phyloP scores from a whole-genome alignment of 176 grass and related monocot species.

The barley (Hordeum vulgare) region DNA sequence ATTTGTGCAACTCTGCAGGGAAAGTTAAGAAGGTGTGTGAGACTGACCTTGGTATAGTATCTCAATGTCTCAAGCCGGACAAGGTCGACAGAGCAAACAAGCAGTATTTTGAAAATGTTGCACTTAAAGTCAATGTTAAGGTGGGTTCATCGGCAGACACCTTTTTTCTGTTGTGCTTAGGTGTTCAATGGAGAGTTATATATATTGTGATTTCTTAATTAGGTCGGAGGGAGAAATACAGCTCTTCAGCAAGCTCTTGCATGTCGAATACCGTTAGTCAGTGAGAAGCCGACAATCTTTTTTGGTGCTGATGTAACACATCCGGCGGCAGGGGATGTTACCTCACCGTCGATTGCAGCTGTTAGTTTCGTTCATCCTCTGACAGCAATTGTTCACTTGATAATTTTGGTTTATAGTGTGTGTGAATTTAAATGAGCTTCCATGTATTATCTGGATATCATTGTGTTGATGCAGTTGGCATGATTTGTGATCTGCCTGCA shows the following conservation, averaged over 20 bases:
- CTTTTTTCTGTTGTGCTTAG: background rate
- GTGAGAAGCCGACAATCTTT: slow-evolving; percentile 45
- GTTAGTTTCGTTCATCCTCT: slow-evolving; percentile 30
- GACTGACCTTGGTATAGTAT: slow-evolving; percentile 75
- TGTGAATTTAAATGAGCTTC: background rate
- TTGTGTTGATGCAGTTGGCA: background rate
- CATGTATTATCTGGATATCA: background rate
- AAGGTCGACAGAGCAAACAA: slow-evolving; percentile 23
- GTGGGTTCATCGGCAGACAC: slow-evolving; percentile 12
- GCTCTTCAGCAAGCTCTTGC: slow-evolving; percentile 34
- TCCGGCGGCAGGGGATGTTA: slow-evolving; percentile 62
- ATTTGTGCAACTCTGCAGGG: slow-evolving; percentile 33
- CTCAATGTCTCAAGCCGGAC: slow-evolving; percentile 53
- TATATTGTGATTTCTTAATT: background rate
- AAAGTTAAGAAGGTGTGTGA: slow-evolving; percentile 71
- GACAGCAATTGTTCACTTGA: background rate
- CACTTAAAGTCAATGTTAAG: slow-evolving; percentile 94
- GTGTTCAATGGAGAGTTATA: background rate
- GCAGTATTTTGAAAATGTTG: slow-evolving; percentile 62
- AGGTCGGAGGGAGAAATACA: slow-evolving; percentile 68
- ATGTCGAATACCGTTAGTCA: slow-evolving; percentile 18
- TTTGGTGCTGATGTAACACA: slow-evolving; percentile 87
- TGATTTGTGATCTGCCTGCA: slow-evolving; percentile 10
- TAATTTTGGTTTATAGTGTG: background rate
- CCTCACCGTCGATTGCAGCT: slow-evolving; percentile 51